Base-by-base conservation (phyloP, 2,329 filamentous ascomycete species). In the Talaromyces sp. region DNA sequence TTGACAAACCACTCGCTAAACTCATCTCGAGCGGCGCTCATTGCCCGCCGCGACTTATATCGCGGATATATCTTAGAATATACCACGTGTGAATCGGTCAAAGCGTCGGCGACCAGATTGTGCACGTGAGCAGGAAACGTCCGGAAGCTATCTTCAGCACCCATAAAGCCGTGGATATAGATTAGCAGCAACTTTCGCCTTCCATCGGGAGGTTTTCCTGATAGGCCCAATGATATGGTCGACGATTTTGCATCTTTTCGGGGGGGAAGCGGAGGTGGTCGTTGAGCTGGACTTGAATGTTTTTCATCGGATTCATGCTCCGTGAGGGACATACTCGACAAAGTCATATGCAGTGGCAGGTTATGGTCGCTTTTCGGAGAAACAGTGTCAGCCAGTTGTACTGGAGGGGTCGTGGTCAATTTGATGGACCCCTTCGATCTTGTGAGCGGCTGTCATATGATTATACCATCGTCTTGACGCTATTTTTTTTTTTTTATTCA, bases 131-230 rank as follows among this genome's bases (percentile, higher is more conserved):
- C 90, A 0, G 93, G 93, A 69, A 97, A 96, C 50, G 89, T 91
- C 65, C 88, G 85, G 72, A 97, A 97, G 63, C 90, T 96, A 35
- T 89, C 89, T 74, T 95, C 90, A 64, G 91, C 89, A 58, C 93
- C 92, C 82, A 95, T 89, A 77, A 96, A 96, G 65, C 93, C 92
- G 78, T 96, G 93, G 62, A 96, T 87, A 73, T 92, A 96, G 60
- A 96, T 80, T 23, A 96, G 73, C 1, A 97, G 82, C 25, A 97
- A 80, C 28, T 81, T 83, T 57, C 86, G 78, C 52, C 63, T 40
- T 35, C 63, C 60, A 54, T 62, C 63, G 31, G n/a, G n/a, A n/a
- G 40, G 35, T 12, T 16, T 44, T 11, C 28, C 39, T 23, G 39
- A 31, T 23, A 58, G 60, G 5, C 40, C 59, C 6, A 66, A 50